A percentile compares a stretch with the other conserved stretches of the same genome.
Evolutionary conservation across 495 filamentous ascomycete genomes (phyloP).

Genomic region (Penicillium cinerascens): DNA sequence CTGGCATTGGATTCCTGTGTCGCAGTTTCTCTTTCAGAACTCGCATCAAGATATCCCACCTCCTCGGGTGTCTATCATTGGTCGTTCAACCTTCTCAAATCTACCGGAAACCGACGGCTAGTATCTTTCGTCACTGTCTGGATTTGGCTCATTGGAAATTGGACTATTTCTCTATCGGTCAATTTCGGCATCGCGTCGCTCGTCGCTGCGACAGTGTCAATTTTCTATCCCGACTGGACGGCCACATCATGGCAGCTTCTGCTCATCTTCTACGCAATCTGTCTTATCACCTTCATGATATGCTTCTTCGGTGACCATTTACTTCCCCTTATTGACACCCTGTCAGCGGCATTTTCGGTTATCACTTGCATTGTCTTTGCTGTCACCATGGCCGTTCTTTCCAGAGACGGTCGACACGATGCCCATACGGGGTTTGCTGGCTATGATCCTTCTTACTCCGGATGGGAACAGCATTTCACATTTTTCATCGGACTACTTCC

Average conservation of each 20-base stretch:
- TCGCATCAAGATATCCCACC: constrained; percentile 37
- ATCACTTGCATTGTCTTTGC: constrained; percentile 19
- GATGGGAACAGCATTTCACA: neutral
- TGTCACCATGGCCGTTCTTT: constrained; percentile 4
- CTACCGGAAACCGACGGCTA: constrained; percentile 16
- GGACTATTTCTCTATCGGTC: constrained; percentile 59
- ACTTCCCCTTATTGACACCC: constrained; percentile 47
- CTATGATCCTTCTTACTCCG: constrained; percentile 8
- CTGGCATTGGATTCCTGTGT: constrained; percentile 21
- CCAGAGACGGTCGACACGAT: constrained; percentile 17
- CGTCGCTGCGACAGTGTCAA: constrained; percentile 46
- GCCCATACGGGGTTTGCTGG: constrained; percentile 22
- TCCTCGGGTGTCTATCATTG: constrained; percentile 39
- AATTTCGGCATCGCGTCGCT: constrained; percentile 57
- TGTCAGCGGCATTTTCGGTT: constrained; percentile 22
- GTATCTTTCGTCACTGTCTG: constrained; percentile 58
- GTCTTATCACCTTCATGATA: constrained; percentile 47
- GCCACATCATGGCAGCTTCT: constrained; percentile 50
- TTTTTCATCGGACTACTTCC: constrained; percentile 1
- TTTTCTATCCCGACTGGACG: constrained; percentile 50
- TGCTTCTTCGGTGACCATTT: constrained; percentile 48
- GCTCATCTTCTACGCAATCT: constrained; percentile 50
- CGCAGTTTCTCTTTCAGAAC: constrained; percentile 30
- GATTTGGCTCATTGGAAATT: constrained; percentile 58
- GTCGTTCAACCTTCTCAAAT: constrained; percentile 25